These are phyloP conservation scores for Lyophyllum decastes DNA, from an alignment of 768 basidiomycete genomes.

Conservation along the genomic window DNA sequence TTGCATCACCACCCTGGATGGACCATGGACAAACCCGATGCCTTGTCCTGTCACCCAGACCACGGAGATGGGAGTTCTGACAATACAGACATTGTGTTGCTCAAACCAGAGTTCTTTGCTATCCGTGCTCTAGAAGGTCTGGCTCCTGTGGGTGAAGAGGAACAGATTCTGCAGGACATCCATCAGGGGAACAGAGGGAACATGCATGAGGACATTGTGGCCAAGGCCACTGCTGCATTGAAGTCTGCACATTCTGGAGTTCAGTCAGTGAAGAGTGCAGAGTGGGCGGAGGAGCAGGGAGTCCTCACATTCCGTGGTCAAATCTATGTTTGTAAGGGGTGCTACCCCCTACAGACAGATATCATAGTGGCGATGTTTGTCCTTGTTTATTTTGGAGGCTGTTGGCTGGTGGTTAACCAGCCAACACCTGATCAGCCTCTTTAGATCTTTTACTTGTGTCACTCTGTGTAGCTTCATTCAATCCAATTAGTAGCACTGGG, in stretches of 20 bases:
- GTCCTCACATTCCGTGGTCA: conserved; percentile 14
- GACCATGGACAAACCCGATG: not conserved
- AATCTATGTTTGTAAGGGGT: too few relatives aligned
- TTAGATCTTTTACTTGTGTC: too few relatives aligned
- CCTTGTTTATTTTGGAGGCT: too few relatives aligned
- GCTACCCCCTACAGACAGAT: too few relatives aligned
- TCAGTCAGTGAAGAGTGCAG: not conserved
- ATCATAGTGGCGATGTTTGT: too few relatives aligned
- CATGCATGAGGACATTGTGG: not conserved
- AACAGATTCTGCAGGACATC: not conserved
- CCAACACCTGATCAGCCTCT: too few relatives aligned
- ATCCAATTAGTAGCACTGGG: too few relatives aligned
- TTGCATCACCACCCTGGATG: not conserved
- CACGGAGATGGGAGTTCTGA: not conserved
- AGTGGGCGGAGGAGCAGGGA: conserved; percentile 24
- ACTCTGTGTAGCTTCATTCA: too few relatives aligned
- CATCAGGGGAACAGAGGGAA: not conserved
- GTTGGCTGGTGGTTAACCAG: too few relatives aligned
- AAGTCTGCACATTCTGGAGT: not conserved
- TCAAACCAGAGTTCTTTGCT: not conserved
- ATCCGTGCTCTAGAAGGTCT: not conserved
- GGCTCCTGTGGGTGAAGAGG: not conserved
- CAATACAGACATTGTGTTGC: not conserved
- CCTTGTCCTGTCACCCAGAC: not conserved
- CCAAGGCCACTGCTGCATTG: not conserved